phyloP scores from a whole-genome alignment of 257 asterid species.

The Petunia secreta region DNA sequence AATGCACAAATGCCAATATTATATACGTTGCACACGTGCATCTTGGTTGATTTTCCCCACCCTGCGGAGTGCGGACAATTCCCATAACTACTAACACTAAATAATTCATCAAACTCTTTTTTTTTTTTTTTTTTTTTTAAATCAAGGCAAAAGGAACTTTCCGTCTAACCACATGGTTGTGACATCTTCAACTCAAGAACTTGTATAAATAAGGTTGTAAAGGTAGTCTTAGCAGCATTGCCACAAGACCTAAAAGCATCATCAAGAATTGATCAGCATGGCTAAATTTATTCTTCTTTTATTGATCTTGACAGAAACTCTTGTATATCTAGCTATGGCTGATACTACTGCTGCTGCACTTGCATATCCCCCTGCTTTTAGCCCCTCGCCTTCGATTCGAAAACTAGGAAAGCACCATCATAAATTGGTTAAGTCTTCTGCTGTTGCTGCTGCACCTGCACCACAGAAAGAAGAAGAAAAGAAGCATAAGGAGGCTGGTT shows the following conservation, averaged over 20 bases:
- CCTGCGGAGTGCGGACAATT: constrained; percentile 39
- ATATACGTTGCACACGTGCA: not conserved
- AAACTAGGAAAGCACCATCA: constrained; percentile 27
- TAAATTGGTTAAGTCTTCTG: not conserved
- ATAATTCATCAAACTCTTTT: constrained; percentile 25
- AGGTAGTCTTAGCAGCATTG: not conserved
- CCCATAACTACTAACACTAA: constrained; percentile 34
- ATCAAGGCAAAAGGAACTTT: constrained; percentile 34
- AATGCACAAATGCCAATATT: not conserved
- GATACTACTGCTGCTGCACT: not conserved
- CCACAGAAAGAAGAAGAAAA: constrained; percentile 16
- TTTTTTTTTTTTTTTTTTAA: not conserved
- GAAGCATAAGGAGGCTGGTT: not conserved
- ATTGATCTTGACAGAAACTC: constrained; percentile 28
- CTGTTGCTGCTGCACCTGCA: not conserved
- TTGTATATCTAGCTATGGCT: constrained; percentile 31
- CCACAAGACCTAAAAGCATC: not conserved
- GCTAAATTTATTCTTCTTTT: constrained; percentile 19
- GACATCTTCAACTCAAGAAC: not conserved
- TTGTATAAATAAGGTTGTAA: not conserved
- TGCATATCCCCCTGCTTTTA: constrained; percentile 14
- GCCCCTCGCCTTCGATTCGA: constrained; percentile 8
- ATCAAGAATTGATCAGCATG: constrained; percentile 25
- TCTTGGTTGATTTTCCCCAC: not conserved
- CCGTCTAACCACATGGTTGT: constrained; percentile 23